Base-by-base conservation (phyloP, 495 filamentous ascomycete species). In the Chaetomium cochliodes region DNA sequence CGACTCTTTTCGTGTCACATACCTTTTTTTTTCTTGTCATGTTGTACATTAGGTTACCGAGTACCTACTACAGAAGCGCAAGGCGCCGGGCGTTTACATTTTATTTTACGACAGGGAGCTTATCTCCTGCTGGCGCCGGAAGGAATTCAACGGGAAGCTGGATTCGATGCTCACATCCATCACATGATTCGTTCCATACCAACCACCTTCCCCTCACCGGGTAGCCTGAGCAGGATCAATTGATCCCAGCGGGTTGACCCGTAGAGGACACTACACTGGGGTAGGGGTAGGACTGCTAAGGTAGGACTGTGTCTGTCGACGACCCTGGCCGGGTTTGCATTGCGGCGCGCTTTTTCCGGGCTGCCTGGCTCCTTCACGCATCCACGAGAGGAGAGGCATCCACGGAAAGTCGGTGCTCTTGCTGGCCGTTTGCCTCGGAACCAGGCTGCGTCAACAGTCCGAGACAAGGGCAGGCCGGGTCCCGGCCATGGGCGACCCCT, bases 1-100 rank as follows among this genome's bases (percentile, higher is more conserved):
- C 60, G 51, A 63, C 51, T 62, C 9, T 51, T 26, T 63, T 63
- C 60, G 18, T 22, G 51, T 13, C 25, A 37, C 23, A 63, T 63
- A 56, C 12, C 25, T 49, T 44, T 16, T 20, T 49, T 16, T 58
- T 56, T 39, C n/a, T 56, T 0, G 12, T 22, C 25, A 28, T 58
- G 55, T 58, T 63, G 60, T 63, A 63, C 52, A 62, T 42, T 53
- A 25, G 13, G 28, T 52, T 26, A 25, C 23, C 26, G 16, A n/a
- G 15, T 12, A 54, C 54, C n/a, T 23, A 59, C 22, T 22, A 44
- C 55, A 22, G 2, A 42, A n/a, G 50, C 50, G 50, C 60, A 42
- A 47, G 60, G 46, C 25, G 49, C 39, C 33, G 18, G 41, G 41
- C 52, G 47, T 26, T 52, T 30, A 39, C 2, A 8, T 61, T 39